Evolutionary conservation across 2,329 filamentous ascomycete species (phyloP), one percentile per base, ranked within the genome.

Genomic region (Fusarium sp.): DNA sequence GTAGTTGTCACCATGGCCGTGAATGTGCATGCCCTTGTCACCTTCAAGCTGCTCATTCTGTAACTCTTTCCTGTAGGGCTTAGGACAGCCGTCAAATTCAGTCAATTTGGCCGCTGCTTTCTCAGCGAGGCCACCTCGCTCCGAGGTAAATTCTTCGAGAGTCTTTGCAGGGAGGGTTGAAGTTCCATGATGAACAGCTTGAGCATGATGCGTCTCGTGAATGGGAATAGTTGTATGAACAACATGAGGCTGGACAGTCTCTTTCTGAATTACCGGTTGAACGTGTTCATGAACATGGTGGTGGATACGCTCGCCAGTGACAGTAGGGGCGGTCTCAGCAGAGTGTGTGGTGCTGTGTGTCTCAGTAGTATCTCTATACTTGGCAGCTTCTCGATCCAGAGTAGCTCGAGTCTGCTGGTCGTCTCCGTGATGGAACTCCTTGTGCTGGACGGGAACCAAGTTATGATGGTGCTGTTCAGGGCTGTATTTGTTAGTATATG

Each of bases 161-260:
- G 82, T 88, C 76, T 92, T 88, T 13, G 86, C 78, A 3, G 91
- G 90, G 0, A 93, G 83, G 5, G 87, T 83, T 1, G 89, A 89
- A 3, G 89, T 85, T 45, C 85, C 83, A 75, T 93, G 91, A 76
- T 92, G 88, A 63, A 91, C 85, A 27, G 27, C 27, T 27, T 27
- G 27, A 27, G 90, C 88, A 73, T 92, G 89, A 75, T 93, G 91
- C 3, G 87, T 86, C 80, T 93, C 91, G 69, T 93, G 91, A 43
- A 93, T 85, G 0, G 91, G 91, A 0, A 91, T 83, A 2, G 89
- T 92, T 25, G 89, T 93, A 82, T 93, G 92, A 2, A 92, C 83
- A 5, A 93, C 86, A 18, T 88, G 84, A 3, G 89, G 90, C 68
- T 91, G 87, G 28, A 93, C 82, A 2, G 86, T 88, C 70, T 93